Base-by-base conservation (phyloP, 768 basidiomycete genomes). In the Kwoniella botswanensis region DNA sequence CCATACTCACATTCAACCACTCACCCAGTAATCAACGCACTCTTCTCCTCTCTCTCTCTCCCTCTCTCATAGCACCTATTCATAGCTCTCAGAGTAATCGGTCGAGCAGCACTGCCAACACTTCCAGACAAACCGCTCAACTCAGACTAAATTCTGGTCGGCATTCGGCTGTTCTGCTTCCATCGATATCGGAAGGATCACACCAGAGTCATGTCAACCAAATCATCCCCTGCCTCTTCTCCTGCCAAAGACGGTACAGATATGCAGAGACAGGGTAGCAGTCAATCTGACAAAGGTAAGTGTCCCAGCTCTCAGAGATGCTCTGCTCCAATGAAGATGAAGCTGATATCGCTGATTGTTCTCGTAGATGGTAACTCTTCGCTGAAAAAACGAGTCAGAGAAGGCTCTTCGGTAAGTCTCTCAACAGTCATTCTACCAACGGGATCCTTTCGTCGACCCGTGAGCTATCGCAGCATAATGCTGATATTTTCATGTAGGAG, bases 391-490 rank as follows among this genome's bases (percentile, higher is more conserved):
- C 74, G 78, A 24, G 70, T 64, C 10, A 46, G 79, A 50, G 79
- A 80, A 61, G 75, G 75, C 17, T 80, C 79, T 6, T n/a, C 73
- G 46, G 79, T 80, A 44, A 64, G 79, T 78, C 18, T 22, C 57
- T 50, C 26, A 43, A n/a, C 35, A 35, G 7, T 35, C 35, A 50
- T n/a, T 61, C 61, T 46, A 10, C 42, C 6, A 35, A 35, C 35
- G 0, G 6, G 6, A 6, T 22, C 22, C 26, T 18, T 0, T 13
- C 22, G 22, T 17, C 4, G 21, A 4, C 26, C 4, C 46, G 2
- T 10, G 1, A 22, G 26, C 17, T 26, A 21, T 15, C 13, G 9
- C 22, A 18, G 15, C 35, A 26, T 35, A 4, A 15, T 60, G 10
- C 3, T 41, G 15, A 26, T 55, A 0, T 24, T 22, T 55, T n/a